Base-by-base conservation (phyloP, 495 filamentous ascomycete genomes). In the Astrocystis sublimbata region DNA sequence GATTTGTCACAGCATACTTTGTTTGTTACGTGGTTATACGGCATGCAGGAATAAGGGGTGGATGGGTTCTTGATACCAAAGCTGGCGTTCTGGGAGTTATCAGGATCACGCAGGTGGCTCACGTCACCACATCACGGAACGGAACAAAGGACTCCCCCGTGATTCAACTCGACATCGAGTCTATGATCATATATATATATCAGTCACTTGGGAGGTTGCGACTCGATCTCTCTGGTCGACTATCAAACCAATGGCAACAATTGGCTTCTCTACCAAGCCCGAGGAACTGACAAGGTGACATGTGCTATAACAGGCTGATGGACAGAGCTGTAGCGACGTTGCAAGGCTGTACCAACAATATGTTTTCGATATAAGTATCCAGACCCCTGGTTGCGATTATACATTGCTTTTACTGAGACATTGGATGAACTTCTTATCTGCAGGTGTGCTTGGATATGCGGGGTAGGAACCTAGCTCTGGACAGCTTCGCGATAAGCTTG, bases 401-500 rank as follows among this genome's bases (percentile, higher is more conserved):
- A 7, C 54, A 57, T 57, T 45, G 4, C 38, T 57, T 17, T 57
- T 45, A 57, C 38, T n/a, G n/a, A n/a, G n/a, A 19, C 36, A 36
- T 41, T 4, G n/a, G n/a, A n/a, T n/a, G 23, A 42, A 13, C 24
- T 23, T 24, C 54, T 57, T 57, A 57, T 57, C 54, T 43, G 40
- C n/a, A n/a, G n/a, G 23, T 28, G 40, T 43, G 24, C 13, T 26
- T 31, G 1, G 43, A 47, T 47, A 40, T 57, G 54, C 54, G 54
- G 54, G 54, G 54, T 57, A 57, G 41, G 41, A 4, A 43, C 8
- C 15, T 17, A 7, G 10, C 45, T 33, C 17, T 53, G 31, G 31
- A 41, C 21, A 55, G 24, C 21, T 41, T 40, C 36, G 53, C 53
- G 58, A 60, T 60, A 60, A 60, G 58, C 35, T 35, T 52, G 46